Conservation (phyloP, 805 yeast genomes). For the Saccharomycopsis fibuligera region DNA sequence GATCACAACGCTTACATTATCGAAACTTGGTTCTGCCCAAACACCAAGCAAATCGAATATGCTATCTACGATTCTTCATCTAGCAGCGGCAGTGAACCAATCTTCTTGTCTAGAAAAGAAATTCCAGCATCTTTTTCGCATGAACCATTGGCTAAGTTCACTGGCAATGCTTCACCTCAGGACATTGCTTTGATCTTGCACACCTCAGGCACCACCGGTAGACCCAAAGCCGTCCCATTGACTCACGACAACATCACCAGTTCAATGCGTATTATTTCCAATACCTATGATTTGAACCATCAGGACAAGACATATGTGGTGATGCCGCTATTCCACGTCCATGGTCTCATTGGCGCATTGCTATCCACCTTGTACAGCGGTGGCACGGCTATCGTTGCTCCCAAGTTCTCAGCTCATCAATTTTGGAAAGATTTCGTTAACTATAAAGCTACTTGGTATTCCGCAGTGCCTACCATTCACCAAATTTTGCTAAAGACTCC, state of each 20-base stretch:
- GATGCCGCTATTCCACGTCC: slow-evolving; percentile 77
- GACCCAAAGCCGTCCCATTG: slow-evolving; percentile 70
- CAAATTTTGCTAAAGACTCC: slow-evolving; percentile 51
- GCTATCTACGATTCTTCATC: slow-evolving; percentile 26
- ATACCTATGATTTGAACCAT: slow-evolving; percentile 46
- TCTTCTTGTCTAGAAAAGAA: background rate
- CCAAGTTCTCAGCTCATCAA: slow-evolving; percentile 49
- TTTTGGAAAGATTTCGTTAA: slow-evolving; percentile 55
- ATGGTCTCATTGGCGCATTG: slow-evolving; percentile 63
- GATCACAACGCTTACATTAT: slow-evolving; percentile 42
- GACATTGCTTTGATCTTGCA: slow-evolving; percentile 63
- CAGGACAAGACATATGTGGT: slow-evolving; percentile 55
- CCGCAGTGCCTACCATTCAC: slow-evolving; percentile 75
- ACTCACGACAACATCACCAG: slow-evolving; percentile 57
- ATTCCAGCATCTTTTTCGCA: background rate
- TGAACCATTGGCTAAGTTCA: slow-evolving; percentile 24
- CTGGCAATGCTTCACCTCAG: slow-evolving; percentile 39
- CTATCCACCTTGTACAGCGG: slow-evolving; percentile 54
- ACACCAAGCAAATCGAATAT: slow-evolving; percentile 38
- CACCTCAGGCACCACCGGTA: slow-evolving; percentile 72
- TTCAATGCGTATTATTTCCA: slow-evolving; percentile 51
- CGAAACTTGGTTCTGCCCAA: slow-evolving; percentile 43
- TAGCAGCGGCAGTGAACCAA: background rate
- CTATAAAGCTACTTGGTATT: slow-evolving; percentile 59
- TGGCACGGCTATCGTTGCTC: slow-evolving; percentile 58